Percentiles rank a stretch among this genome's conserved stretches.
These are phyloP conservation scores for Candida glucosophila DNA, from an alignment of 1,139 yeast species.

Conservation along the genomic window DNA sequence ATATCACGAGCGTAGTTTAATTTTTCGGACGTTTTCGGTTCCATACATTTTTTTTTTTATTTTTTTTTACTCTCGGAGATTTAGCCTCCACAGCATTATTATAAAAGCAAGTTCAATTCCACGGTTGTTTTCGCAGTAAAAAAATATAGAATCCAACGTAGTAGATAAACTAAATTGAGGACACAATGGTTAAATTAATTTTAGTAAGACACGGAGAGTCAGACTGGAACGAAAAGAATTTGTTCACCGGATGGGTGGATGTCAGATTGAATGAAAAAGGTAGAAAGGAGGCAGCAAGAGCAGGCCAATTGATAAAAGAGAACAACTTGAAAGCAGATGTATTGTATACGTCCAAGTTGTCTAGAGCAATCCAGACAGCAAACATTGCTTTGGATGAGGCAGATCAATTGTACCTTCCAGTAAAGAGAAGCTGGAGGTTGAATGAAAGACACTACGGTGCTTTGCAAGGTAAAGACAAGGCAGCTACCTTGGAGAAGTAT, in stretches of 20 bases:
- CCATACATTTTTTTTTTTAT: too few relatives aligned
- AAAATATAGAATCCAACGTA: too few relatives aligned
- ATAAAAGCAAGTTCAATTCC: too few relatives aligned
- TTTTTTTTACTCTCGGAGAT: too few relatives aligned
- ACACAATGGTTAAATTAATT: conserved; percentile 61
- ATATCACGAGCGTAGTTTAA: too few relatives aligned
- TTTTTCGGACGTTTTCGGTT: too few relatives aligned
- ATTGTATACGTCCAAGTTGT: conserved; percentile 82
- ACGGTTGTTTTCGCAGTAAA: too few relatives aligned
- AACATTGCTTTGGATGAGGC: conserved; percentile 87
- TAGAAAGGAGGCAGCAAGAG: conserved; percentile 83
- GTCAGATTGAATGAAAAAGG: conserved; percentile 80
- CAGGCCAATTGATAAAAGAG: conserved; percentile 88
- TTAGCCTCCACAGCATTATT: too few relatives aligned
- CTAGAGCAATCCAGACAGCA: conserved; percentile 97
- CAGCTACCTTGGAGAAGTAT: conserved; percentile 78
- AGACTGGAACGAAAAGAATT: conserved; percentile 97
- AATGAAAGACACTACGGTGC: conserved; percentile 98
- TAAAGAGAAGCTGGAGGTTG: conserved; percentile 93
- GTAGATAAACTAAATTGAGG: too few relatives aligned
- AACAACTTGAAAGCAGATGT: conserved; percentile 80
- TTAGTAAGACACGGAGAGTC: conserved; percentile 98
- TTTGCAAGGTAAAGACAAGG: conserved; percentile 97
- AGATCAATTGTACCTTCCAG: conserved; percentile 87
- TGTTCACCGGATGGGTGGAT: conserved; percentile 99